phyloP scores from a whole-genome alignment of 1,284 basidiomycete genomes.

The Fomitopsis pinicola region DNA sequence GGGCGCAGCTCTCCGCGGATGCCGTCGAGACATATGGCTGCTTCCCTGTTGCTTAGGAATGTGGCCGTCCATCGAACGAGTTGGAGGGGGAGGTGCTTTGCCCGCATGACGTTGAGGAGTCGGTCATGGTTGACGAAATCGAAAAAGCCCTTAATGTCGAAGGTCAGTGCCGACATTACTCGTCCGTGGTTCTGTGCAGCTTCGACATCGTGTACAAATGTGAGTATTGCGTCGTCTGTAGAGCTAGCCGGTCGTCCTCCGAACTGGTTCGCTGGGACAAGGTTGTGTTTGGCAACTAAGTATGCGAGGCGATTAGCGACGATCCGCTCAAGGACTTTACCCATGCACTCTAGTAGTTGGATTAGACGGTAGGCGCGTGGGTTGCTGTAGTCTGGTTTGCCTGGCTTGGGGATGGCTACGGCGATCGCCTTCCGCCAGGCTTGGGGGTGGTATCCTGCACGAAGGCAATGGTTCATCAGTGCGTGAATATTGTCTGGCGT shows the following conservation, averaged over 20 bases:
- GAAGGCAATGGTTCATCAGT: conserved; percentile 1
- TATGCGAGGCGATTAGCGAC: conserved; percentile 9
- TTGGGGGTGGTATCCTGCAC: neutral
- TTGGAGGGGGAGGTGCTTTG: too few relatives aligned
- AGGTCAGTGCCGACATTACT: too few relatives aligned
- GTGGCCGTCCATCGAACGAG: too few relatives aligned
- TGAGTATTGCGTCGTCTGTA: conserved; percentile 7
- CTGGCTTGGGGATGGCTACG: neutral
- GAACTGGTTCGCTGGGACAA: conserved; percentile 17
- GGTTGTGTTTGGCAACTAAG: conserved; percentile 1
- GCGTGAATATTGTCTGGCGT: neutral
- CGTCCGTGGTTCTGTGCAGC: conserved; percentile 1
- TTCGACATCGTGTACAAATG: conserved; percentile 5
- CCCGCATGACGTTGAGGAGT: too few relatives aligned
- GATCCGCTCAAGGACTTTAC: conserved; percentile 16
- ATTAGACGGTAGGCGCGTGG: conserved; percentile 17
- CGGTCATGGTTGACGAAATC: too few relatives aligned
- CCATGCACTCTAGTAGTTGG: conserved; percentile 15
- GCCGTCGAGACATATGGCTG: too few relatives aligned
- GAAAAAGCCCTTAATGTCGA: too few relatives aligned
- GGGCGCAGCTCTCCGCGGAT: too few relatives aligned
- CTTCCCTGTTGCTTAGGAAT: too few relatives aligned
- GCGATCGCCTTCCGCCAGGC: neutral
- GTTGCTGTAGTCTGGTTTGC: conserved; percentile 6
- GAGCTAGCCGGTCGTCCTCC: conserved; percentile 13